Base-by-base conservation (phyloP, 2,329 filamentous ascomycete genomes). In the Fonsecaea nubica region DNA sequence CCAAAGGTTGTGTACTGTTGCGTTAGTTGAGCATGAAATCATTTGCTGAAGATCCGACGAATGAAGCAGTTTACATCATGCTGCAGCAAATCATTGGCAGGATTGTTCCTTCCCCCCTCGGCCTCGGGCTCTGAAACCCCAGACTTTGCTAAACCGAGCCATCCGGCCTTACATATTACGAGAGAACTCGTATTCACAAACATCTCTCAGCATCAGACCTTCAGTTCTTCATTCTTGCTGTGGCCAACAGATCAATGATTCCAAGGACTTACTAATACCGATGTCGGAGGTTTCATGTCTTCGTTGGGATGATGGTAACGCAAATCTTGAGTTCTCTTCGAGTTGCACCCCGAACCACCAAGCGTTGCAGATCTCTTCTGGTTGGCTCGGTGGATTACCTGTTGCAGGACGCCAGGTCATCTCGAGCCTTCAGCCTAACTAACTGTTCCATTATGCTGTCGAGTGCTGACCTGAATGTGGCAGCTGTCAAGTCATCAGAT, bases 51-150 rank as follows among this genome's bases (percentile, higher is more conserved):
- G 40, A 45, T 58, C 33, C 30, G 13, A 53, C 62, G 62, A 58
- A 58, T 53, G 32, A 58, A 38, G 54, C 15, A 52, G 30, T 45
- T 63, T 58, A 58, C 42, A 40, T 53, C 15, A 58, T 32, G 18
- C n/a, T 38, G 54, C 38, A 21, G 62, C 62, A 64, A 40, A 53
- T 42, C 13, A 64, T 59, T 64, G 62, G 62, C n/a, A 48, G 25
- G 48, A 21, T 12, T 30, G 45, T 35, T 60, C 38, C 15, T 32
- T 45, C 57, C 53, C 32, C 6, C 15, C n/a, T 18, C 10, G 35
- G 30, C 35, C 32, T 30, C 4, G 13, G 18, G 54, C 30, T 32
- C 55, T n/a, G 21, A 8, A 38, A n/a, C 33, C 36, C 32, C n/a
- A 58, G 55, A 30, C 33, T 45, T 45, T 61, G 48, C 8, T 48